A percentile compares a stretch with the other conserved stretches of the same genome.
phyloP scores from a whole-genome alignment of 805 yeast species.

The Wilhelminamyces savonicus region DNA sequence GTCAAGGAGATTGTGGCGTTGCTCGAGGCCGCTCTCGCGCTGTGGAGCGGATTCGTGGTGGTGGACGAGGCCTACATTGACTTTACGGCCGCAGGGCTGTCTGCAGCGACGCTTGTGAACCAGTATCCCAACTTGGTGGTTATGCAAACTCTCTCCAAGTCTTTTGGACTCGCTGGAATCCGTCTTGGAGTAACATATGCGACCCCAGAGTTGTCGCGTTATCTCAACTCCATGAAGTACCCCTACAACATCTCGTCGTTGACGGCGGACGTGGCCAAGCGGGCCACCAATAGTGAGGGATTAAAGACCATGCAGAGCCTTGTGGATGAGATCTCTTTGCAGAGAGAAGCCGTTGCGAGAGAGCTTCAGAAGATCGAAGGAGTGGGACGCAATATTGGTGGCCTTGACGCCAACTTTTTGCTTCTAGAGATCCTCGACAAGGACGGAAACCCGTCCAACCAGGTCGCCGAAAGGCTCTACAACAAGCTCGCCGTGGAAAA shows the following conservation, averaged over 20 bases:
- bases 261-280: conserved; percentile 66
- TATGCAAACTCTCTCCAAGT: conserved; percentile 86
- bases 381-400: conserved; percentile 74
- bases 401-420: conserved; percentile 80
- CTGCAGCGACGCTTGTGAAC: conserved; percentile 73
- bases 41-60: conserved; percentile 73
- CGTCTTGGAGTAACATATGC: conserved; percentile 81
- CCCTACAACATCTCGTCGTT: conserved; percentile 89
- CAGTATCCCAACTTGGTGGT: conserved; percentile 79
- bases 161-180: conserved; percentile 95
- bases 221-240: conserved; percentile 87
- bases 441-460: conserved; percentile 59
- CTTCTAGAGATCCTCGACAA: conserved; percentile 64
- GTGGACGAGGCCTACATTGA: conserved; percentile 96
- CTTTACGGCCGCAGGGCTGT: conserved; percentile 47
- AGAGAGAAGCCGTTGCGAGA: conserved; percentile 50
- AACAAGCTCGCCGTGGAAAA: conserved; percentile 62
- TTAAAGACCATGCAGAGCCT: conserved; percentile 51
- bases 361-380: conserved; percentile 52
- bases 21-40: conserved; percentile 40
- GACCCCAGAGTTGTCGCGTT: conserved; percentile 49
- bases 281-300: conserved; percentile 60
- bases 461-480: conserved; percentile 62
- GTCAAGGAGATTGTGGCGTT: conserved; percentile 26
- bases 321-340: conserved; percentile 43